Evolutionary conservation across 768 basidiomycete species (phyloP).

Genomic region (Tylopilus rubrobrunneus): DNA sequence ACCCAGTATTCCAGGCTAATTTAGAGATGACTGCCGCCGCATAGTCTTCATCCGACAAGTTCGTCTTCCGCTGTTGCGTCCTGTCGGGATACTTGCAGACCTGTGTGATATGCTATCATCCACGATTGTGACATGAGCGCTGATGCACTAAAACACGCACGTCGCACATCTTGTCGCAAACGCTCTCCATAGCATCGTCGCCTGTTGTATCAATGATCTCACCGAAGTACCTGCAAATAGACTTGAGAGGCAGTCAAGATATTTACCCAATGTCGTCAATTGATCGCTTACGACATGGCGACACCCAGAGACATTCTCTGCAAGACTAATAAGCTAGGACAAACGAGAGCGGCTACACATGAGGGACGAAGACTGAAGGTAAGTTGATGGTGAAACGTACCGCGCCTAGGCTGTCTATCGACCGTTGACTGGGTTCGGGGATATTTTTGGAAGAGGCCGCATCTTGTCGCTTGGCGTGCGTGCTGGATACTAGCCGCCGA

Average conservation of each 20-base stretch:
- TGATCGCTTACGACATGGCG: slow-evolving; percentile 60
- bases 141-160: slow-evolving; percentile 37
- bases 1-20: slow-evolving; percentile 18
- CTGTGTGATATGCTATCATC: slow-evolving; percentile 32
- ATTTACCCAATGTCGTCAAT: not conserved
- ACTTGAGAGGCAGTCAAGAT: slow-evolving; percentile 33
- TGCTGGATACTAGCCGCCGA: slow-evolving; percentile 45
- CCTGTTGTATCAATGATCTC: slow-evolving; percentile 56
- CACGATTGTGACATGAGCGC: not conserved
- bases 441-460: slow-evolving; percentile 43
- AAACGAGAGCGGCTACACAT: not conserved
- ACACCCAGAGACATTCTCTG: slow-evolving; percentile 58
- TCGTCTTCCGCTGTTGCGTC: slow-evolving; percentile 43
- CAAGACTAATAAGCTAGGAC: slow-evolving; percentile 45
- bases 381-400: slow-evolving; percentile 35
- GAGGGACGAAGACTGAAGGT: slow-evolving; percentile 18
- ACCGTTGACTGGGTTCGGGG: slow-evolving; percentile 64
- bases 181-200: slow-evolving; percentile 38
- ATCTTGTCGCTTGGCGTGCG: slow-evolving; percentile 43
- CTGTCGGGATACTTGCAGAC: slow-evolving; percentile 79
- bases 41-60: slow-evolving; percentile 43
- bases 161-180: slow-evolving; percentile 81
- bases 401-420: slow-evolving; percentile 57
- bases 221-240: slow-evolving; percentile 79
- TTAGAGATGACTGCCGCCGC: slow-evolving; percentile 23